Base-by-base conservation (phyloP, 345 rosid genomes). In the Populus davidiana region DNA sequence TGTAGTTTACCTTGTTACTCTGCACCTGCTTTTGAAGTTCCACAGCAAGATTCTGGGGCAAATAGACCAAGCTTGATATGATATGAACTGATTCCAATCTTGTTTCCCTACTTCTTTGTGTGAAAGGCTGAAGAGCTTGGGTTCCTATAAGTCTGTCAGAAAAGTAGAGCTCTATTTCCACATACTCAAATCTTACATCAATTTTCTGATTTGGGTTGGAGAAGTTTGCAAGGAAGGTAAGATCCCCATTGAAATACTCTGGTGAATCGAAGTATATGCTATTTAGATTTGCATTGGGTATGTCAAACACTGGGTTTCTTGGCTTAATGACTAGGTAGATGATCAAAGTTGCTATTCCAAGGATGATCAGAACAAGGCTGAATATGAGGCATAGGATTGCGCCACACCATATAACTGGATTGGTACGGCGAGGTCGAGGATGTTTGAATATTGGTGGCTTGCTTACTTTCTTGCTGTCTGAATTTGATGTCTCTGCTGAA, bases 161-260 rank as follows among this genome's bases (percentile, higher is more conserved):
- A 71, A 95, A 95, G 83, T 85, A 95, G 76, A 95, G 96, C 81
- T 89, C 89, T 52, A 91, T 77, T 4, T 78, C 79, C 49, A 85
- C 75, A 68, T 84, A 73, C 86, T 92, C 96, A 41, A 91, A 93
- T 77, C 87, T 90, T 50, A 90, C 82, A 49, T 86, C 85, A 18
- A 93, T 81, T 82, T 90, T 93, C 79, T 79, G 80, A 78, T 93
- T 93, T 16, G 94, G 97, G 79, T 95, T 95, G 75, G 97, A 87
- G 79, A 93, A 91, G 59, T 92, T 92, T 20, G 88, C 89, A 3
- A 87, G 83, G 80, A 93, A 81, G 78, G 86, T 81, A 73, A 95
- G 76, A 65, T 95, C 93, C 3, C 97, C 96, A 0, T 92, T 95
- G 88, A 95, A 90, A 83, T 87, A 92, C 75, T 86, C 91, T 0